Evolutionary conservation across 2,329 filamentous ascomycete genomes (phyloP), one percentile per base, ranked within the genome.

Genomic region (Blumeria hordei): DNA sequence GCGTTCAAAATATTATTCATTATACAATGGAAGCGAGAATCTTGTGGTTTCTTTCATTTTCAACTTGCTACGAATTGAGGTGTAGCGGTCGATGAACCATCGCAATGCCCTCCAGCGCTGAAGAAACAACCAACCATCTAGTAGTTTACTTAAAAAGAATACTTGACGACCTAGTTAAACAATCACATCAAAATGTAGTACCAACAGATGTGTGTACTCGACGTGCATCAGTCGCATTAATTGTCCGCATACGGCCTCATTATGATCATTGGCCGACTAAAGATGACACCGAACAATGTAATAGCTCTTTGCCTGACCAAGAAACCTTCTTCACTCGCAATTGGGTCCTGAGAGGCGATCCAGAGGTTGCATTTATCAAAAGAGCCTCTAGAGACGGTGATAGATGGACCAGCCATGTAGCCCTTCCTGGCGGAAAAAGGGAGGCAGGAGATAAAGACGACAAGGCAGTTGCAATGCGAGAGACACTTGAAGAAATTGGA

Each of bases 351-450:
- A 67, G 80, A 64, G 80, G 80, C 28, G 76, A 80, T 58, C 76
- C 80, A 0, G 81, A 85, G 64, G 69, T 80, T n/a, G 70, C 84
- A 3, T 83, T 84, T 64, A 85, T 85, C 65, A 85, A 84, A 63
- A 70, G 81, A 49, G 76, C 81, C 2, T 73, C 78, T 3, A 70
- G 81, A 39, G 70, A 73, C 55, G 79, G 80, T 7, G 81, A 85
- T 64, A 70, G 79, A 56, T 85, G 81, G 81, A 82, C 78, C 1
- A 74, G 76, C 3, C 81, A 85, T 68, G 75, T 83, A 56, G 81
- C 81, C 0, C 66, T 84, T 3, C 81, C 81, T 0, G 81, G 81
- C 21, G 81, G 81, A 1, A 80, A 80, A 62, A 69, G 78, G 59
- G 81, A 85, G 59, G 74, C 77, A 0, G 74, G 76, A 57, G 81